Conservation (phyloP, 495 filamentous ascomycete species). For the Lasiosphaeris hirsuta region DNA sequence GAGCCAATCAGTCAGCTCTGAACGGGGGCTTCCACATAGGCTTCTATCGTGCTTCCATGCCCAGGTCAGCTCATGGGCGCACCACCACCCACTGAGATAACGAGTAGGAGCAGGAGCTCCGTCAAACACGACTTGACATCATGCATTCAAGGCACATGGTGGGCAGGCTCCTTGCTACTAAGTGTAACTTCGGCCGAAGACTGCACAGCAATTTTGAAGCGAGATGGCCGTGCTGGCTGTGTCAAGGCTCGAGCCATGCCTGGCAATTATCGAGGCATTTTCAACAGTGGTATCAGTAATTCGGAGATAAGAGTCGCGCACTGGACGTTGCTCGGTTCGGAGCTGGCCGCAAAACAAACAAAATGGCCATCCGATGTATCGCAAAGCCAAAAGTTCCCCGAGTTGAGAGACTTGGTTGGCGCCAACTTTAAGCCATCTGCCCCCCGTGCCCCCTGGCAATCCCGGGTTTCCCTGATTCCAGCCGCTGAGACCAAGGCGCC, state of each 20-base stretch:
- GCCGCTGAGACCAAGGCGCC: neutral
- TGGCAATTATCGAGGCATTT: too few species aligned
- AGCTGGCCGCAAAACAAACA: too few species aligned
- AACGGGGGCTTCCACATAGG: constrained; percentile 18
- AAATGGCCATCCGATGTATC: neutral
- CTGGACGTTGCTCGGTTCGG: too few species aligned
- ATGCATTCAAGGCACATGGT: neutral
- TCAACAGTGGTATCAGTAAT: too few species aligned
- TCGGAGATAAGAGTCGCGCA: too few species aligned
- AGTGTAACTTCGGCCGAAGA: too few species aligned
- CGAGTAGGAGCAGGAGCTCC: constrained; percentile 1
- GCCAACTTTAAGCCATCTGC: neutral
- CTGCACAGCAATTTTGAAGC: too few species aligned
- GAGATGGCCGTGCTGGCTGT: too few species aligned
- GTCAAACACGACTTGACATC: constrained; percentile 1
- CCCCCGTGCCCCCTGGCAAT: neutral
- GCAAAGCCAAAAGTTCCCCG: neutral
- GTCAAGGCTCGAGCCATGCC: too few species aligned
- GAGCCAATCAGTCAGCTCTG: constrained; percentile 10
- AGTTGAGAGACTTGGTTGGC: too few species aligned
- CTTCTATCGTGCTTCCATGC: constrained; percentile 24
- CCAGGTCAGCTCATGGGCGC: neutral
- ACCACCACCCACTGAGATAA: constrained; percentile 1
- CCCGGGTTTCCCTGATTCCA: constrained; percentile 1
- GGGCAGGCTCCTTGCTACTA: too few species aligned